A percentile compares a stretch with the other conserved stretches of the same genome.
Evolutionary conservation across 1,139 yeast species (phyloP).

Genomic region (Geotrichum histeridarum): DNA sequence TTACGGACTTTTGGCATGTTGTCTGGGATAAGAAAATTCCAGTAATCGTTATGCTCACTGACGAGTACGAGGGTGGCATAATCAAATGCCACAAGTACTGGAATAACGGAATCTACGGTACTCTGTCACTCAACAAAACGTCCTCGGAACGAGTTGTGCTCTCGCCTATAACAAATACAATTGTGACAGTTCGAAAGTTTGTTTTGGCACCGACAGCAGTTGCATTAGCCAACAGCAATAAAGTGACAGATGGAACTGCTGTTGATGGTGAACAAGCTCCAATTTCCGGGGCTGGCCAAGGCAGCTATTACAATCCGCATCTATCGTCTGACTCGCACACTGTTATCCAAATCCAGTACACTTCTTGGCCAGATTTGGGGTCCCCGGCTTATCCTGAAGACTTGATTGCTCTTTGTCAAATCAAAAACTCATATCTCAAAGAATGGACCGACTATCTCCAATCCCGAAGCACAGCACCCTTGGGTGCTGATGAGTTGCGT

Average conservation of each 20-base stretch:
- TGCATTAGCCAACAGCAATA: background rate
- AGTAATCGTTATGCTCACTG: conserved; percentile 64
- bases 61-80: conserved; percentile 48
- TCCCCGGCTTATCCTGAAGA: conserved; percentile 52
- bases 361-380: conserved; percentile 79
- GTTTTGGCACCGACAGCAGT: conserved; percentile 13
- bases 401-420: conserved; percentile 47
- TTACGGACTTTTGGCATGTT: conserved; percentile 77
- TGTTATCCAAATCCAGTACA: conserved; percentile 63
- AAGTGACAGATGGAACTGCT: background rate
- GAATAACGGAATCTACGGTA: conserved; percentile 38
- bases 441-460: background rate
- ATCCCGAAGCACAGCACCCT: conserved; percentile 19
- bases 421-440: conserved; percentile 37
- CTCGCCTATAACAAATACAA: conserved; percentile 12
- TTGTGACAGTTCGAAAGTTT: conserved; percentile 23
- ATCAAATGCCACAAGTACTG: conserved; percentile 56
- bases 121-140: conserved; percentile 12
- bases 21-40: conserved; percentile 56
- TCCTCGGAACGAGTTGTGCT: conserved; percentile 11
- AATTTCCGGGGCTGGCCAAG: background rate
- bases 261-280: background rate
- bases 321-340: conserved; percentile 18
- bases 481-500: background rate
- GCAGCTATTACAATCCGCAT: conserved; percentile 2